phyloP scores from a whole-genome alignment of 2,329 filamentous ascomycete species.

The Cordyceps javanica region DNA sequence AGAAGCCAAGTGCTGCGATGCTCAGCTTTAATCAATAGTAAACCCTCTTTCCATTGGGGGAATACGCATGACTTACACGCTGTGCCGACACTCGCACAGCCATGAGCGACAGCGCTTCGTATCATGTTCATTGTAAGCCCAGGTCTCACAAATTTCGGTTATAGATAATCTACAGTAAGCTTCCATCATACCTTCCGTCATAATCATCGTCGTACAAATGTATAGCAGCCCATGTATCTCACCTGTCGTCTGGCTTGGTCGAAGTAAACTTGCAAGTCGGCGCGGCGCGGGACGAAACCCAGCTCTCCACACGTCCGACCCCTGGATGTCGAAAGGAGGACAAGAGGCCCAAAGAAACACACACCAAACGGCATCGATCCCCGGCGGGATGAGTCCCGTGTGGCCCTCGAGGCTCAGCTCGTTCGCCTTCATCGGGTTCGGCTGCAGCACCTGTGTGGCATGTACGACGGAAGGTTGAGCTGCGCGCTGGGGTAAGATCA shows the following conservation, averaged over 20 bases:
- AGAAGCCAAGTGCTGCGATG: too few species aligned
- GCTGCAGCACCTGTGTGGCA: constrained; percentile 24
- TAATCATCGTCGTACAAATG: too few species aligned
- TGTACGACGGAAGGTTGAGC: constrained; percentile 20
- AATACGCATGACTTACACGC: too few species aligned
- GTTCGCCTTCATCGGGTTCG: constrained; percentile 33
- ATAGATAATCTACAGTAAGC: too few species aligned
- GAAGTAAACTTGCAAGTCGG: constrained; percentile 28
- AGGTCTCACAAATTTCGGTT: too few species aligned
- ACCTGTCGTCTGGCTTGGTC: constrained; percentile 34
- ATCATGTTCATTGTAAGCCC: too few species aligned
- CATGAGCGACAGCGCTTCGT: too few species aligned
- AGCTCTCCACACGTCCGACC: constrained; percentile 23
- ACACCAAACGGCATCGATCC: constrained; percentile 19
- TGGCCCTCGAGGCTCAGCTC: constrained; percentile 32
- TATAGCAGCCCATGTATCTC: too few species aligned
- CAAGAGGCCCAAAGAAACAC: constrained; percentile 23
- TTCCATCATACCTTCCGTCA: too few species aligned
- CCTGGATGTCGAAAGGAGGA: constrained; percentile 22
- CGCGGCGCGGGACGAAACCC: constrained; percentile 22
- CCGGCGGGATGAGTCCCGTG: constrained; percentile 33
- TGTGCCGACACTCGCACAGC: too few species aligned
- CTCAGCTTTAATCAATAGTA: too few species aligned
- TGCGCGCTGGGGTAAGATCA: constrained; percentile 26
- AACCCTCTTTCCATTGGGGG: too few species aligned